Evolutionary conservation across 2,329 filamentous ascomycete species (phyloP), one percentile per base, ranked within the genome.

Genomic region (Botrytis fragariae): DNA sequence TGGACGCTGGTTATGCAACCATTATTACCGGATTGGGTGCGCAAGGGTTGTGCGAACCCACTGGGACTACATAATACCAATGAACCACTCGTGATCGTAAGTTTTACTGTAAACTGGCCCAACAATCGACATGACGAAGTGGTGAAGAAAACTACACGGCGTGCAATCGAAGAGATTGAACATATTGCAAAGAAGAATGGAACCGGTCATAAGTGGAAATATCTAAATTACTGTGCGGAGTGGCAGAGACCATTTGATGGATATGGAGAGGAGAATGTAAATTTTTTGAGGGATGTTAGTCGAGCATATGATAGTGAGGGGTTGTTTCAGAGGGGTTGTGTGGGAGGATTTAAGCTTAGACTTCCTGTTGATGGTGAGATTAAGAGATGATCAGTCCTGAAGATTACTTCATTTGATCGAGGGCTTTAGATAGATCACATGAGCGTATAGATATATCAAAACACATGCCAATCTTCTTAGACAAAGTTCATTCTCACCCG

Each of bases 1-100:
- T 83, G 80, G 80, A 82, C 80, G 3, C 77, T 82, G 32, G 79
- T 81, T 6, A 45, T 81, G 64, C 80, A 82, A 73, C 81, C 79
- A 20, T 69, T 82, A 20, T 69, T 80, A 59, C 74, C 77, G n/a
- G 75, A 74, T 25, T 80, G 78, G 78, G 73, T 73, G 48, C 72
- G 74, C 29, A 79, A 78, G 32, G 79, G 79, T 44, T 75, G 79
- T 72, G 18, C 74, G 3, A 79, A 79, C 73, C 77, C 79, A 3
- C 74, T 81, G 4, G 79, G 80, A 20, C 64, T 81, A n/a, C 12
- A 79, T 9, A 74, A 79, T 61, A 60, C 77, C 42, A 78, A 81
- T 35, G 75, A 61, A 22, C 25, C 80, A 48, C 78, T 83, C 18
- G 77, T 83, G 0, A 75, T 81, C 42, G 77, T 82, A 5, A 79